Evolutionary conservation across 2,329 filamentous ascomycete genomes (phyloP), one percentile per base, ranked within the genome.

Genomic region (Byssothecium circinans): DNA sequence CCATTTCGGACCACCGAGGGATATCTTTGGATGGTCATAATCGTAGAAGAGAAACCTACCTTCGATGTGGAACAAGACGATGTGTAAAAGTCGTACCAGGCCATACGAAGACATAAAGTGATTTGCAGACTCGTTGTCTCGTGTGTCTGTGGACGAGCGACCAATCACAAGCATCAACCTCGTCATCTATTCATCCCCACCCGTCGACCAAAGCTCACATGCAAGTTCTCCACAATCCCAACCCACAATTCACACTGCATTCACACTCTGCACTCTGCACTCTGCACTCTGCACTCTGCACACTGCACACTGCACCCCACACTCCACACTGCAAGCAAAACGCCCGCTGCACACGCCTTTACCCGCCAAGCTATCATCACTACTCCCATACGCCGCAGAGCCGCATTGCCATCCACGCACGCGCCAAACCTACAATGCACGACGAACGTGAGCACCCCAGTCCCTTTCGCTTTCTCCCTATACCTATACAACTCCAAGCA

Each of bases 391-490:
- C 43, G 22, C 38, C 33, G n/a, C 43, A 36, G 32, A 45, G 20
- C 39, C 46, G 36, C 35, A 34, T 43, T 43, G 19, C 20, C 40
- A 19, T 19, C 17, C 15, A 23, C 19, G 35, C 34, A 34, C 18
- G 22, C 4, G 22, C 4, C 23, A 29, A 29, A 42, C 19, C 32
- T 35, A 56, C 50, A 49, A 70, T 69, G 67, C 64, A 68, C 49
- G 67, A 70, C 58, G 67, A 69, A 60, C 65, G 67, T 70, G 52
- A 62, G 67, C 10, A 14, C 8, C 29, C 29, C 14, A 32, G 29
- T n/a, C 29, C 29, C 4, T 4, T 14, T 8, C 29, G 29, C 29
- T 32, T 32, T 5, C 29, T 12, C 12, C 25, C 25, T 6, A 6
- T 27, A 27, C 11, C 25, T 11, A 27, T 27, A 17, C 22, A 27